Conservation (phyloP, 2,329 filamentous ascomycete species). For the Cladosporium halotolerans region DNA sequence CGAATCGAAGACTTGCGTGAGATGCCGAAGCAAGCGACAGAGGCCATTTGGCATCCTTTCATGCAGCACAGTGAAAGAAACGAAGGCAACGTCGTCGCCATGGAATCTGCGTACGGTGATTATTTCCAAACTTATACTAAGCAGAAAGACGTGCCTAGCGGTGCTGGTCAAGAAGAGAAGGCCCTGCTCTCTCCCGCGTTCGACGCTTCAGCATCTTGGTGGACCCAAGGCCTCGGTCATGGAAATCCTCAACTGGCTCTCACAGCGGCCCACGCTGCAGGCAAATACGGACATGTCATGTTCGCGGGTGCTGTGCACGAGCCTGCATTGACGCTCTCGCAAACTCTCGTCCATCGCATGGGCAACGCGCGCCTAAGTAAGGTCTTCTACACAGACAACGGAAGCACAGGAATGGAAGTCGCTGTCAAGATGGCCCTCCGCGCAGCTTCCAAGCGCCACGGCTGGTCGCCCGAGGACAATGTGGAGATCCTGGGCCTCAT, state of each 20-base stretch:
- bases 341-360: constrained; percentile 54
- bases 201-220: constrained; percentile 83
- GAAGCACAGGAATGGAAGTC: constrained; percentile 77
- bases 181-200: constrained; percentile 59
- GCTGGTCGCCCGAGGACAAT: constrained; percentile 50
- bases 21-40: constrained; percentile 56
- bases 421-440: constrained; percentile 79
- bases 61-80: constrained; percentile 67
- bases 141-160: constrained; percentile 25
- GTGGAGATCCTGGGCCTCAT: constrained; percentile 64
- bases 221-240: constrained; percentile 83
- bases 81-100: constrained; percentile 59
- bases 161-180: constrained; percentile 13
- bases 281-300: constrained; percentile 83
- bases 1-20: constrained; percentile 55
- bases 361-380: constrained; percentile 60
- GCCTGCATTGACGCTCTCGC: constrained; percentile 64
- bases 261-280: constrained; percentile 72
- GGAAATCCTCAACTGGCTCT: constrained; percentile 66
- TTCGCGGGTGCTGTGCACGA: constrained; percentile 76
- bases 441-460: constrained; percentile 53
- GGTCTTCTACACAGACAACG: constrained; percentile 79
- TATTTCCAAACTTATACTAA: constrained; percentile 59
- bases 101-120: constrained; percentile 75
- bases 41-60: constrained; percentile 78